A percentile compares a stretch with the other conserved stretches of the same genome.
These are phyloP conservation scores for Salix arbutifolia DNA, from an alignment of 345 rosid species.

Conservation along the genomic window DNA sequence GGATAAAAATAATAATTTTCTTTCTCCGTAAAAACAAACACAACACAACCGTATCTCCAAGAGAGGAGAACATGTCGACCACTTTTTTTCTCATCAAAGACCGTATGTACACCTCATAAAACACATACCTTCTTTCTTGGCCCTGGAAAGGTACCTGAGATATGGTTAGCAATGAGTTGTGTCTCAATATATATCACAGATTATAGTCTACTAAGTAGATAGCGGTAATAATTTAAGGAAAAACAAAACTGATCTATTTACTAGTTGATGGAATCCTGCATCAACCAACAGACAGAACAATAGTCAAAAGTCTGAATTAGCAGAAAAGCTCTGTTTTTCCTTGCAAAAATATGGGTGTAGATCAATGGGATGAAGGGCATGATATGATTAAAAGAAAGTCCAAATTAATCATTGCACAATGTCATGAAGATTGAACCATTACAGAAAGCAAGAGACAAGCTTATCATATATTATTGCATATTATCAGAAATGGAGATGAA, in stretches of 20 bases:
- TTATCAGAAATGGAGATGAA: not conserved
- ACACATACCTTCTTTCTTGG: not conserved
- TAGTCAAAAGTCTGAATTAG: too few species aligned
- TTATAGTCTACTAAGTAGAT: too few species aligned
- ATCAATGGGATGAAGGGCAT: not conserved
- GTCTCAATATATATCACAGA: not conserved
- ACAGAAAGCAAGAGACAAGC: not conserved
- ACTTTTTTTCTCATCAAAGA: not conserved
- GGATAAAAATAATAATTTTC: too few species aligned
- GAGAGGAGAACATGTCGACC: too few species aligned
- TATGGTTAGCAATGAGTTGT: not conserved
- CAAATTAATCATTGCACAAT: not conserved
- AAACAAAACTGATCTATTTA: too few species aligned
- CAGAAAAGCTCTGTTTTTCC: not conserved
- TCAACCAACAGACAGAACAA: too few species aligned
- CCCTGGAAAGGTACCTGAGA: not conserved
- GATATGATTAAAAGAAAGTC: not conserved
- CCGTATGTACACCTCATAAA: not conserved
- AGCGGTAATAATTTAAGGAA: too few species aligned
- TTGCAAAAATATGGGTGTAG: not conserved
- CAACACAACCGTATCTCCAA: too few species aligned
- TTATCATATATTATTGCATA: conserved; percentile 14
- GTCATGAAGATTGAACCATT: not conserved
- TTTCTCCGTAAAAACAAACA: too few species aligned
- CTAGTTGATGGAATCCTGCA: too few species aligned